Percentiles rank a stretch among this genome's conserved stretches.
phyloP scores from a whole-genome alignment of 495 filamentous ascomycete species.

The Hamigera avellanea region DNA sequence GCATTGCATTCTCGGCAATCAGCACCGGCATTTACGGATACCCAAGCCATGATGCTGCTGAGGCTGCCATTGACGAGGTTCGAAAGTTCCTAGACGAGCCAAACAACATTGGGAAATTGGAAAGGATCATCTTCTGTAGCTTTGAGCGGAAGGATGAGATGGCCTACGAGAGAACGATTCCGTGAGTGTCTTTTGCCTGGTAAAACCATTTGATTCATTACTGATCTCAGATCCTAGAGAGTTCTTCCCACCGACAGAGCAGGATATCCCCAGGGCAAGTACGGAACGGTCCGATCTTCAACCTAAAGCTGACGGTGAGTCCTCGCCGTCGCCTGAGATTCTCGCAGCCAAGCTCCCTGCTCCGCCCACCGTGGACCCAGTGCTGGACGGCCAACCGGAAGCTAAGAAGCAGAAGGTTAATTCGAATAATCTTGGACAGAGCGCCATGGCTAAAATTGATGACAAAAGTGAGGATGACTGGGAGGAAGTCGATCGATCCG shows the following conservation, averaged over 20 bases:
- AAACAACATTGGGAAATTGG: constrained; percentile 41
- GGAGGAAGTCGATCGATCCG: constrained; percentile 24
- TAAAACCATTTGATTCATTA: constrained; percentile 1
- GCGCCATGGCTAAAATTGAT: constrained; percentile 2
- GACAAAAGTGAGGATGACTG: constrained; percentile 24
- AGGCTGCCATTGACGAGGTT: constrained; percentile 55
- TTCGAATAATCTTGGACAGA: neutral
- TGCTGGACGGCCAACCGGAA: constrained; percentile 13
- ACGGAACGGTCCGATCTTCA: no score
- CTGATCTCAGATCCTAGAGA: constrained; percentile 13
- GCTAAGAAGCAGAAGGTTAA: constrained; percentile 20
- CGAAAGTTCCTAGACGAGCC: constrained; percentile 54
- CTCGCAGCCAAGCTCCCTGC: constrained; percentile 19
- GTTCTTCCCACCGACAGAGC: constrained; percentile 22
- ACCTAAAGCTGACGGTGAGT: constrained; percentile 9
- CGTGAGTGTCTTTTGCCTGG: constrained; percentile 45
- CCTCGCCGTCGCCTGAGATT: constrained; percentile 10
- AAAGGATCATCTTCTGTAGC: constrained; percentile 69
- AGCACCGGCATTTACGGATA: constrained; percentile 90
- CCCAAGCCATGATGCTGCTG: constrained; percentile 59
- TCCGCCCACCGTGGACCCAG: constrained; percentile 16
- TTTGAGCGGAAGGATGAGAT: constrained; percentile 66
- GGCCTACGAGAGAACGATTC: constrained; percentile 56
- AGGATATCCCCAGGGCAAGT: constrained; percentile 9
- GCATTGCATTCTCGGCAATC: constrained; percentile 71